Evolutionary conservation across 208 protist species (phyloP).

Genomic region (Leishmania tarentolae): DNA sequence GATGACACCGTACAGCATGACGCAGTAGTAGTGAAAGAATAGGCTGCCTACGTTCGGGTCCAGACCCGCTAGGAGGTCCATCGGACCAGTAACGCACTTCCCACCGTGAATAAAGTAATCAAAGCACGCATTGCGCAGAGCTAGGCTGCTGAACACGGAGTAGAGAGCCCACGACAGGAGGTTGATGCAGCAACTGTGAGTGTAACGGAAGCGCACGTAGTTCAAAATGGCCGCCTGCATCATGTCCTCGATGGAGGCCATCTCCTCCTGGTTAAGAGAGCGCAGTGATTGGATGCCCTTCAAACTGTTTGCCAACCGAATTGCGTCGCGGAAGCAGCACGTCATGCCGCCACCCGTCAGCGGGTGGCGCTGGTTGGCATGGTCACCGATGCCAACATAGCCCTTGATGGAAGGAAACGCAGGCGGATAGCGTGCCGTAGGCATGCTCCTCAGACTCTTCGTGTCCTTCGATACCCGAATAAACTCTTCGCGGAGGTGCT

Average conservation of each 20-base stretch:
- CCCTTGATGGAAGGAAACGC: slow-evolving; percentile 78
- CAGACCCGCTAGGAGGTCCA: slow-evolving; percentile 85
- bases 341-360: slow-evolving; percentile 94
- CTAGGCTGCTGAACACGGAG: slow-evolving; percentile 71
- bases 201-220: slow-evolving; percentile 62
- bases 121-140: slow-evolving; percentile 86
- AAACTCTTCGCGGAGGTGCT: slow-evolving; percentile 77
- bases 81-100: slow-evolving; percentile 83
- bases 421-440: slow-evolving; percentile 75
- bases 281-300: slow-evolving; percentile 49
- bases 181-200: slow-evolving; percentile 90
- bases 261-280: slow-evolving; percentile 38
- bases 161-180: slow-evolving; percentile 93
- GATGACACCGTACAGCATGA: slow-evolving; percentile 67
- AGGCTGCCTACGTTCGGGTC: slow-evolving; percentile 64
- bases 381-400: slow-evolving; percentile 93
- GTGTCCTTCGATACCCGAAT: slow-evolving; percentile 55
- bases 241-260: slow-evolving; percentile 58
- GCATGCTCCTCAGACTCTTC: slow-evolving; percentile 79
- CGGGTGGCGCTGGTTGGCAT: slow-evolving; percentile 94
- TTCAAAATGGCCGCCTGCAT: slow-evolving; percentile 60
- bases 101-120: slow-evolving; percentile 91
- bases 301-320: slow-evolving; percentile 71
- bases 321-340: slow-evolving; percentile 89
- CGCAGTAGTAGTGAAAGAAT: slow-evolving; percentile 86